Evolutionary conservation across 129 eudicot genomes (phyloP), one percentile per base, ranked within the genome.

Genomic region (Tanacetum coccineum): DNA sequence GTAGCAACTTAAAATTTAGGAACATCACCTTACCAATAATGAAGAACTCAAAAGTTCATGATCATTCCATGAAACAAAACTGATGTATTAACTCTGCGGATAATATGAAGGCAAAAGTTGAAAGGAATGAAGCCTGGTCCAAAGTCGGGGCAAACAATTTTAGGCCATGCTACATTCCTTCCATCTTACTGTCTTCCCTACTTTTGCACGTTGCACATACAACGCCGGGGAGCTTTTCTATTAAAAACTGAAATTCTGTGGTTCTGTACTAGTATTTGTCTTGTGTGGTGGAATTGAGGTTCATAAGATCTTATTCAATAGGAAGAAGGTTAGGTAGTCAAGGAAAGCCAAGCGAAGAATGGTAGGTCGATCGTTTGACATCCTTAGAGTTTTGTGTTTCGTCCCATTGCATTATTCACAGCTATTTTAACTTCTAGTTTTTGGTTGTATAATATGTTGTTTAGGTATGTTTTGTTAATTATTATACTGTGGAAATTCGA

Each of bases 71-170:
- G 25, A 15, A 57, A 70, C 65, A 70, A 15, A 55, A 21, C 51
- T 69, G 40, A 7, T 13, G 15, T 69, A 36, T 2, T 7, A 36
- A 6, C 42, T 44, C 44, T n/a, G 8, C 13, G 7, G 0, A 17
- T 44, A 2, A 42, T 8, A 53, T 21, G 28, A 73, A 64, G 57
- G 17, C 78, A 73, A n/a, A 73, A 64, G 66, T 54, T 65, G 50
- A 19, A 56, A 66, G 72, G 67, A 74, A 70, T 70, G 74, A 58
- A 70, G 74, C 66, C 74, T 58, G 67, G 74, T 70, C 74, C 67
- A 26, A 26, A 45, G 48, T 14, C 7, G 3, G n/a, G 22, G 28
- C 56, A 22, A 42, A 13, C 13, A 54, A 20, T 40, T 70, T 66
- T 26, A 17, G 74, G 15, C 74, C 74, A 58, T 44, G 58, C 67